These are phyloP conservation scores for Trichaptum fuscoviolaceum DNA, from an alignment of 768 basidiomycete genomes.

Conservation along the genomic window DNA sequence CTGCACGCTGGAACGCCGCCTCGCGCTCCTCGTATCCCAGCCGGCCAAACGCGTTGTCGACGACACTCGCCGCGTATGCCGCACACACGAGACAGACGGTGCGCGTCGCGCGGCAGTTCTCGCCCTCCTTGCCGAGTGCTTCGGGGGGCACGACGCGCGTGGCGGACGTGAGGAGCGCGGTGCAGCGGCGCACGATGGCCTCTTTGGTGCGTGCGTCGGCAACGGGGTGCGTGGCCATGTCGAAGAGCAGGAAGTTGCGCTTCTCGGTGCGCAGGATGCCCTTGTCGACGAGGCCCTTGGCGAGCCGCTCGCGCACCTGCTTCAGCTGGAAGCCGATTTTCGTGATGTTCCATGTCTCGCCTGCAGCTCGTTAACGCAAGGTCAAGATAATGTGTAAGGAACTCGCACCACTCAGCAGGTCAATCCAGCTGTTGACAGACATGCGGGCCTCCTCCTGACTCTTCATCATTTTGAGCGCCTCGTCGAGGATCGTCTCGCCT, in stretches of 20 bases:
- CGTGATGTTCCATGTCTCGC: slow-evolving; percentile 99
- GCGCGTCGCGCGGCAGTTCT: slow-evolving; percentile 73
- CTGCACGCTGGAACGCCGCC: slow-evolving; percentile 87
- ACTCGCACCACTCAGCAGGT: slow-evolving; percentile 82
- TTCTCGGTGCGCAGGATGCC: slow-evolving; percentile 99
- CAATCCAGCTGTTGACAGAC: slow-evolving; percentile 89
- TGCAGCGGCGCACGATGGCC: slow-evolving; percentile 68
- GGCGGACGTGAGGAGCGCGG: slow-evolving; percentile 73
- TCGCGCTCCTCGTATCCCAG: slow-evolving; percentile 92
- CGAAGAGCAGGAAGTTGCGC: slow-evolving; percentile 96
- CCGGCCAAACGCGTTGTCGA: slow-evolving; percentile 89
- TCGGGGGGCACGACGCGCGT: slow-evolving; percentile 73
- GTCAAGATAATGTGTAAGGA: neutral
- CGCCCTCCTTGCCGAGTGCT: slow-evolving; percentile 72
- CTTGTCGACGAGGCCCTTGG: slow-evolving; percentile 96
- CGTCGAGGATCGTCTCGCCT: slow-evolving; percentile 94
- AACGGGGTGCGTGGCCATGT: slow-evolving; percentile 99
- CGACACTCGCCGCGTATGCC: slow-evolving; percentile 90
- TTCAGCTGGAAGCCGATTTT: slow-evolving; percentile 99
- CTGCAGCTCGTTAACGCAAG: slow-evolving; percentile 41
- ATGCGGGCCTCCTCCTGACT: slow-evolving; percentile 52
- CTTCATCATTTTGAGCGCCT: slow-evolving; percentile 96
- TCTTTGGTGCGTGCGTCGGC: slow-evolving; percentile 92
- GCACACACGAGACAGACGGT: slow-evolving; percentile 86
- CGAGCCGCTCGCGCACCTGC: slow-evolving; percentile 95